Evolutionary conservation across 352 stramenopile species (phyloP), one percentile per base, ranked within the genome.

Genomic region (Phytophthora multivora): DNA sequence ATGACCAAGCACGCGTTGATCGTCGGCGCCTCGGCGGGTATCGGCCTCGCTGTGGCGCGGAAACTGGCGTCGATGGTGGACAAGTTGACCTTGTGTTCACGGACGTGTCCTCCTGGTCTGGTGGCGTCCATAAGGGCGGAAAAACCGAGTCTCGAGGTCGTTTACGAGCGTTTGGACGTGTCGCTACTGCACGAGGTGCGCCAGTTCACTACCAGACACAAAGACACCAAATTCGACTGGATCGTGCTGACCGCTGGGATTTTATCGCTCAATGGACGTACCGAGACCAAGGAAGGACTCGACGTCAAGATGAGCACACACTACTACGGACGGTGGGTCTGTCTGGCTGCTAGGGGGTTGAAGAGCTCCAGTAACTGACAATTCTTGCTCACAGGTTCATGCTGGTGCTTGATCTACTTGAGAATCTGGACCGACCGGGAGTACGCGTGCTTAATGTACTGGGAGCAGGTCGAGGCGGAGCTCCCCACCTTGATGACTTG

Each of bases 281-380:
- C 65, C 1, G 65, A 73, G 43, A 73, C 65, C 9, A 58, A 52
- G 28, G 65, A 73, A 21, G 65, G 65, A 2, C 59, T 73, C 10
- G 65, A 73, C 25, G 53, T 70, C 30, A 73, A 73, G 59, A 73
- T 73, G 65, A 59, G 52, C 48, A 73, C 59, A 7, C 65, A 73
- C 53, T 73, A 66, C 59, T 73, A 73, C 38, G 65, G 65, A 49
- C 59, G 65, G 65, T 73, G 33, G 11, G 64, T 21, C 7, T 5
- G 64, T 21, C 7, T 5, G 0, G 0, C 19, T 33, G 30, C 10
- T 25, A 18, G 2, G 21, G 0, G 28, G 19, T 9, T 11, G 21
- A 30, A 36, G 2, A 4, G 0, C 28, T 33, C 3, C 2, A 33
- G 9, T 18, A 47, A 47, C 28, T 62, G 40, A 39, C 26, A 30